phyloP scores from a whole-genome alignment of 139 green algal genomes.

The Chlorella ohadii region DNA sequence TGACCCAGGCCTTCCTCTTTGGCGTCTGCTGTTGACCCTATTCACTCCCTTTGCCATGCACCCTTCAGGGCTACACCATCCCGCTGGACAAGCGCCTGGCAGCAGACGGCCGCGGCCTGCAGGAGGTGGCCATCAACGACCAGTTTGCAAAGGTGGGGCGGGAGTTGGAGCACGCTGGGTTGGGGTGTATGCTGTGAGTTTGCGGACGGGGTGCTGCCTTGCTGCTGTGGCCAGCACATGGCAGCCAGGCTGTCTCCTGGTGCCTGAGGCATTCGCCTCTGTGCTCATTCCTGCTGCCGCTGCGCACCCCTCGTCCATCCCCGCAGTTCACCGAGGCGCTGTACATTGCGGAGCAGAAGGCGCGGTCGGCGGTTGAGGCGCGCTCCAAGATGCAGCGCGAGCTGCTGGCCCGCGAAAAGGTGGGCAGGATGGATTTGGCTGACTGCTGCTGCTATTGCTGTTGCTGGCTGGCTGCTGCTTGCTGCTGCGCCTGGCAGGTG shows the following conservation, averaged over 20 bases:
- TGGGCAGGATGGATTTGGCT: no score
- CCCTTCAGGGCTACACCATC: constrained; percentile 96
- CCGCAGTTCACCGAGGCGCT: constrained; percentile 88
- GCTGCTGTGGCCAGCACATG: no score
- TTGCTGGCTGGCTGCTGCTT: no score
- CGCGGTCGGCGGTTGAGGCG: constrained; percentile 76
- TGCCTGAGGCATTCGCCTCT: no score
- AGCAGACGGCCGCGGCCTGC: constrained; percentile 95
- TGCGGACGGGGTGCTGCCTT: neutral
- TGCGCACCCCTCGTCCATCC: no score
- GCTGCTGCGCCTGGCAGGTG: no score
- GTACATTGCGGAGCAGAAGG: constrained; percentile 95
- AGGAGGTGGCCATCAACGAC: constrained; percentile 96
- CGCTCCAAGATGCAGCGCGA: constrained; percentile 89
- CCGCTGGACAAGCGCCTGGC: constrained; percentile 99
- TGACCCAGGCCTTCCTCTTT: no score
- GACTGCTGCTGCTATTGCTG: no score
- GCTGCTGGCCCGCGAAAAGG: constrained; percentile 83
- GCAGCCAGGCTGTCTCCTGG: neutral
- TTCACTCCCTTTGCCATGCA: no score
- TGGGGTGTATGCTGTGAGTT: no score
- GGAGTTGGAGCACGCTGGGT: neutral
- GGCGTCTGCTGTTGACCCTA: no score
- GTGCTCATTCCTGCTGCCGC: no score
- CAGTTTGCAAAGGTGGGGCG: constrained; percentile 78